Evolutionary conservation across 768 basidiomycete species (phyloP).

Genomic region (Tricholoma bakamatsutake): DNA sequence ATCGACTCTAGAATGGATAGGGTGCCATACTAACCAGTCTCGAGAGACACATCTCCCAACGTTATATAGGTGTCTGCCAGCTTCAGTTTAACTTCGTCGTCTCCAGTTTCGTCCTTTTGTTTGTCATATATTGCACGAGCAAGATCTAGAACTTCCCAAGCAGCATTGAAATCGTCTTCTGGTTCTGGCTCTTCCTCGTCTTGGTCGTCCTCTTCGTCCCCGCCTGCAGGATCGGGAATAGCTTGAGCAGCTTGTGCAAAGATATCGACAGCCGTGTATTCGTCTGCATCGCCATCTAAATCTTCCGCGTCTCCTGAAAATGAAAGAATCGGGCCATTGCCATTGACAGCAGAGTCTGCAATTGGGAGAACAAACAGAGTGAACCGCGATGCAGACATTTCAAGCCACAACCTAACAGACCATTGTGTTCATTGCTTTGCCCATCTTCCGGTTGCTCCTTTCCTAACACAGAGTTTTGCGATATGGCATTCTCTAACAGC

Average conservation of each 20-base stretch:
- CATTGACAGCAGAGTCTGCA: constrained; percentile 28
- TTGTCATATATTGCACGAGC: constrained; percentile 84
- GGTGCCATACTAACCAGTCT: constrained; percentile 66
- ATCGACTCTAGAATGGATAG: background rate
- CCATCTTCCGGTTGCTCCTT: constrained; percentile 69
- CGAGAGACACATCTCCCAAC: constrained; percentile 93
- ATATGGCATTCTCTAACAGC: constrained; percentile 86
- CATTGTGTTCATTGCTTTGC: constrained; percentile 32
- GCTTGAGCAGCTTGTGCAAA: constrained; percentile 51
- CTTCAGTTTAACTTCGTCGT: constrained; percentile 66
- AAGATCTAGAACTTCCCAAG: constrained; percentile 97
- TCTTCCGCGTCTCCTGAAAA: constrained; percentile 82
- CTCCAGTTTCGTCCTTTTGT: constrained; percentile 42
- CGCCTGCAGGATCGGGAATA: constrained; percentile 40
- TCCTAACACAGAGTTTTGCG: constrained; percentile 81
- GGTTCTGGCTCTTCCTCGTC: constrained; percentile 73
- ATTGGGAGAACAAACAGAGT: constrained; percentile 12
- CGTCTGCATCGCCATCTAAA: constrained; percentile 36
- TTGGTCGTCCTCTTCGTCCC: constrained; percentile 48
- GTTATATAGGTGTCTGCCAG: constrained; percentile 88
- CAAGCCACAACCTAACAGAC: constrained; percentile 20
- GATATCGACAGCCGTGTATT: constrained; percentile 54
- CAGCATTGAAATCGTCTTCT: constrained; percentile 96
- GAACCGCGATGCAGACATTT: background rate
- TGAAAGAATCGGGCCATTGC: constrained; percentile 59